Conservation (phyloP, 2,329 filamentous ascomycete species). For the Paecilomyces sp. region DNA sequence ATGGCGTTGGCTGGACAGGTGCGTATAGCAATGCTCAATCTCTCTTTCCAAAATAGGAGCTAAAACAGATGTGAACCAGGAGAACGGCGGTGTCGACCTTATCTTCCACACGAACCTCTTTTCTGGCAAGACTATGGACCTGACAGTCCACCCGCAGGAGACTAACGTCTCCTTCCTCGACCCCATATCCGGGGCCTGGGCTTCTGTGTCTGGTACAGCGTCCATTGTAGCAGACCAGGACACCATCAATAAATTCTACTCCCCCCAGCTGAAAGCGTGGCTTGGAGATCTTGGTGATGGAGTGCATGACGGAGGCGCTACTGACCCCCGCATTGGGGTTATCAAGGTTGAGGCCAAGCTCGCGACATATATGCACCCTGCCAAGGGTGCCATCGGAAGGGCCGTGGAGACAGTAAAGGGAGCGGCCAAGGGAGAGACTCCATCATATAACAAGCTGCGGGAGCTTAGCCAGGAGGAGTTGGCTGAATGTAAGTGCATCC, state of each 20-base stretch:
- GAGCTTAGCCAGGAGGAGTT: conserved; percentile 64
- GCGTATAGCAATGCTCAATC: conserved; percentile 14
- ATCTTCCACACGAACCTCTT: conserved; percentile 91
- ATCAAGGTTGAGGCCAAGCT: conserved; percentile 69
- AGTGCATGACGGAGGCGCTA: conserved; percentile 70
- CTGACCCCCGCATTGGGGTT: conserved; percentile 74
- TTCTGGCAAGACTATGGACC: conserved; percentile 78
- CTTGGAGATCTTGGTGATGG: conserved; percentile 79
- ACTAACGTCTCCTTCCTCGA: conserved; percentile 76
- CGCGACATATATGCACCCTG: conserved; percentile 62
- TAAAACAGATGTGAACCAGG: conserved; percentile 42
- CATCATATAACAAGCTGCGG: conserved; percentile 67
- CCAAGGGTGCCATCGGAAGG: conserved; percentile 57
- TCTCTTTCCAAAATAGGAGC: not conserved
- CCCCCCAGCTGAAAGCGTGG: conserved; percentile 69
- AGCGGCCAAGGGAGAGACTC: conserved; percentile 62
- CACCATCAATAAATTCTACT: conserved; percentile 69
- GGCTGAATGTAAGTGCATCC: conserved; percentile 43
- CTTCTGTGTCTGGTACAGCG: conserved; percentile 70
- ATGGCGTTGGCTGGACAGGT: conserved; percentile 81
- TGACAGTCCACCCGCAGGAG: conserved; percentile 63
- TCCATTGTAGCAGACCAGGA: conserved; percentile 62
- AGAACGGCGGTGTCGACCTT: conserved; percentile 69
- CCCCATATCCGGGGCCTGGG: conserved; percentile 68
- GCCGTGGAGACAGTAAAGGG: conserved; percentile 69